Evolutionary conservation across 176 grass and related monocot species (phyloP).

Genomic region (Lolium perenne): DNA sequence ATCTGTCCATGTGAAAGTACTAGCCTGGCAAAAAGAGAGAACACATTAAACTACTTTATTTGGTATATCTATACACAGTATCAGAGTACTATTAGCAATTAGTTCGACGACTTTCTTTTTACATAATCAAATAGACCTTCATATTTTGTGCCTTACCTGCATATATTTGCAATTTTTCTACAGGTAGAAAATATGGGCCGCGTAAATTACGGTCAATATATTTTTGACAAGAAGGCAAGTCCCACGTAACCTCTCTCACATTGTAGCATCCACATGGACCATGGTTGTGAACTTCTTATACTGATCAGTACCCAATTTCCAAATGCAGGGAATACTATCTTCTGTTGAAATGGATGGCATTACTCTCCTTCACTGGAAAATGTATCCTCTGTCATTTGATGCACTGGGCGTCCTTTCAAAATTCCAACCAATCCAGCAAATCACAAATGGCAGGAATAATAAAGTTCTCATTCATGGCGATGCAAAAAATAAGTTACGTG

Average conservation of each 20-base stretch:
- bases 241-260: background rate
- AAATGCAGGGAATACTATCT: slow-evolving; percentile 89
- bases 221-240: slow-evolving; percentile 87
- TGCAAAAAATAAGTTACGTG: slow-evolving; percentile 37
- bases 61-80: background rate
- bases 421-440: slow-evolving; percentile 52
- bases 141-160: slow-evolving; percentile 16
- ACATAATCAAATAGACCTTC: background rate
- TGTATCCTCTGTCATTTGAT: slow-evolving; percentile 70
- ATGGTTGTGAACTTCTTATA: slow-evolving; percentile 19
- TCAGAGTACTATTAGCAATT: background rate
- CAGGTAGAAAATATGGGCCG: slow-evolving; percentile 85
- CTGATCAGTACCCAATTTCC: slow-evolving; percentile 12
- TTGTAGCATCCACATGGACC: background rate
- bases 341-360: slow-evolving; percentile 64
- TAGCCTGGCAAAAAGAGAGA: background rate
- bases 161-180: slow-evolving; percentile 32
- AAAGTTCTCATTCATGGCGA: slow-evolving; percentile 35
- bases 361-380: slow-evolving; percentile 71
- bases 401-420: slow-evolving; percentile 53
- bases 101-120: slow-evolving; percentile 6
- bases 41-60: background rate
- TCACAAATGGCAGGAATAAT: slow-evolving; percentile 45
- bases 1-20: slow-evolving; percentile 5
- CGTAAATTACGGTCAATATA: slow-evolving; percentile 79